Percentiles rank a stretch among this genome's conserved stretches.
Evolutionary conservation across 2,329 filamentous ascomycete species (phyloP).

Genomic region (Diaporthe citri): DNA sequence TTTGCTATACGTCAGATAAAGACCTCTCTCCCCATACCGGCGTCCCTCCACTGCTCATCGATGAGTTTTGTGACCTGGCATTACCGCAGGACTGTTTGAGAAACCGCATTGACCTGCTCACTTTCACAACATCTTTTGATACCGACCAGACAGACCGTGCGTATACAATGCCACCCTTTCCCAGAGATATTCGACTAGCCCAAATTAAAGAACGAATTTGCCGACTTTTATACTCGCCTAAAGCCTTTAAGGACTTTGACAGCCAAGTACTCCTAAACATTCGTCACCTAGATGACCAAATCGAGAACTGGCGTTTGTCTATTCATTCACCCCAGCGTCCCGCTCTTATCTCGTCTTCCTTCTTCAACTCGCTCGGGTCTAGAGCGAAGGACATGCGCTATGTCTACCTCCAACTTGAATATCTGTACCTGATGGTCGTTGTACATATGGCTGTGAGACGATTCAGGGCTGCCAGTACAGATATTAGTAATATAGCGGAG

Average conservation of each 20-base stretch:
- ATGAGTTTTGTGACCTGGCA: conserved; percentile 2
- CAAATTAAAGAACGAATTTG: background rate
- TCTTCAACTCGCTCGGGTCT: background rate
- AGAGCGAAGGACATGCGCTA: background rate
- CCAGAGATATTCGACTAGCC: background rate
- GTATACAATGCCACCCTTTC: background rate
- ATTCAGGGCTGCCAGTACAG: background rate
- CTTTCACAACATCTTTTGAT: background rate
- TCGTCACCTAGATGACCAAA: conserved; percentile 9
- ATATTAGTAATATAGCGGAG: background rate
- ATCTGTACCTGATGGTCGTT: conserved; percentile 15
- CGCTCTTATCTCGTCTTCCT: background rate
- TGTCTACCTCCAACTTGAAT: background rate
- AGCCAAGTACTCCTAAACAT: conserved; percentile 4
- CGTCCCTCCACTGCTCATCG: background rate
- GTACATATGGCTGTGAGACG: conserved; percentile 10
- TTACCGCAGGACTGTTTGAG: background rate
- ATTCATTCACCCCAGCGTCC: background rate
- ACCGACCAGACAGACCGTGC: background rate
- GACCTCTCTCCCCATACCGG: background rate
- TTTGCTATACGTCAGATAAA: conserved; percentile 4
- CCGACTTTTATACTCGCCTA: conserved; percentile 5
- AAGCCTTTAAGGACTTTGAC: background rate
- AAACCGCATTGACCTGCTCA: no score
- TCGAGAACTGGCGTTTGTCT: conserved; percentile 10